These are phyloP conservation scores for Fusarium incarnatum DNA, from an alignment of 2,329 filamentous ascomycete genomes.

Conservation along the genomic window DNA sequence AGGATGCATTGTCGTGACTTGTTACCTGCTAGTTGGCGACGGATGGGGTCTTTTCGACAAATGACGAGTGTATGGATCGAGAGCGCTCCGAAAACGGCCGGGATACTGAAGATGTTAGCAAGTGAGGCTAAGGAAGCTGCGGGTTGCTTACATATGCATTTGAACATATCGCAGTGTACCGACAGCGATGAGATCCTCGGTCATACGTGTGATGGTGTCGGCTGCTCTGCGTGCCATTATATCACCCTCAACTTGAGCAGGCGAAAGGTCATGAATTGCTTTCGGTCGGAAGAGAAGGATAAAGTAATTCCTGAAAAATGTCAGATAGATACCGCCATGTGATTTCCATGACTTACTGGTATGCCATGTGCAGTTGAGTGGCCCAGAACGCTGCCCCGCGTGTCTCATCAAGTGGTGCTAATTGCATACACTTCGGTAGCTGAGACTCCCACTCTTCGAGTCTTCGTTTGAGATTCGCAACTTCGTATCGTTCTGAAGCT, in stretches of 20 bases:
- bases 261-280: neutral
- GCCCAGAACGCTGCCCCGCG: slow-evolving; percentile 32
- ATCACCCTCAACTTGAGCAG: slow-evolving; percentile 17
- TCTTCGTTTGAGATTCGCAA: neutral
- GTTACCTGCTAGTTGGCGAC: slow-evolving; percentile 35
- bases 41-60: slow-evolving; percentile 27
- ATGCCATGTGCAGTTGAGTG: slow-evolving; percentile 24
- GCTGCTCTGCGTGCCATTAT: slow-evolving; percentile 20
- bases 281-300: slow-evolving; percentile 35
- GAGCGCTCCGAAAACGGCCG: slow-evolving; percentile 31
- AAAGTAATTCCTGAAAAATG: neutral
- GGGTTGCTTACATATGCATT: slow-evolving; percentile 25
- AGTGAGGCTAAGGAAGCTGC: accelerated
- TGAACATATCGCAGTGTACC: slow-evolving; percentile 23
- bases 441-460: slow-evolving; percentile 25
- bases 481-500: neutral
- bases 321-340: accelerated
- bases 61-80: slow-evolving; percentile 40
- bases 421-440: slow-evolving; percentile 12
- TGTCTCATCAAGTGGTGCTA: slow-evolving; percentile 11
- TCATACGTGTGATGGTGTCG: slow-evolving; percentile 34
- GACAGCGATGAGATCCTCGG: slow-evolving; percentile 24
- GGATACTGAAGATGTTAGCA: slow-evolving; percentile 8
- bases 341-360: slow-evolving; percentile 14
- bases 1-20: slow-evolving; percentile 43